Base-by-base conservation (phyloP, 495 filamentous ascomycete species). In the Immersiella caudata region DNA sequence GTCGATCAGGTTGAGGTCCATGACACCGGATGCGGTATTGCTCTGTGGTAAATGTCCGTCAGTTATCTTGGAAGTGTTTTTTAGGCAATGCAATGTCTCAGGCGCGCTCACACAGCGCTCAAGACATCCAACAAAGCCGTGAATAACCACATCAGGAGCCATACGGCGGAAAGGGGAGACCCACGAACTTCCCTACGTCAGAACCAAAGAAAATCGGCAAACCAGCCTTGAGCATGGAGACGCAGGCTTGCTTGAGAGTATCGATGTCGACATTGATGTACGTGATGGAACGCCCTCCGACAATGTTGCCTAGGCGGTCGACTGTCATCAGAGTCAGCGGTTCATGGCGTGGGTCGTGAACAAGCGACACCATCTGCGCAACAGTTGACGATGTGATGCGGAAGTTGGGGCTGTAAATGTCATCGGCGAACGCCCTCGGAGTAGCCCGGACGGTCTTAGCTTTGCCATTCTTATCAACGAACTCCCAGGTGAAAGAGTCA, bases 181-280 rank as follows among this genome's bases (percentile, higher is more conserved):
- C n/a, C n/a, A n/a, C n/a, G 78, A 88, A 93, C 75, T 95, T 93
- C 46, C 93, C 93, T 0, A 95, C 93, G 70, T 97, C 93, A 50
- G 84, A 89, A 55, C 93, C 93, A 77, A 96, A 97, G 83, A 97
- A 97, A 58, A 95, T 84, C 20, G 93, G 93, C 9, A 90, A 75
- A 26, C 91, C 90, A 2, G 86, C 84, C 69, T 86, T 81, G 20
- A 97, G 85, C 90, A 93, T 94, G 1, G 85, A 78, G 49, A 95
- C 87, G 70, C 87, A 89, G 2, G 90, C 90, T 0, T 74, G 70
- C 78, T 96, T 95, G 60, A 95, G 86, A 6, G 83, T 82, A 11
- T 78, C 65, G 82, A 93, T 93, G 51, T 89, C 82, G 4, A 95
- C 91, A 73, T 96, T 96, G 66, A 96, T 86, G 72, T 96, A 96